Conservation (phyloP, 768 basidiomycete genomes). For the Cystobasidium onofrii region DNA sequence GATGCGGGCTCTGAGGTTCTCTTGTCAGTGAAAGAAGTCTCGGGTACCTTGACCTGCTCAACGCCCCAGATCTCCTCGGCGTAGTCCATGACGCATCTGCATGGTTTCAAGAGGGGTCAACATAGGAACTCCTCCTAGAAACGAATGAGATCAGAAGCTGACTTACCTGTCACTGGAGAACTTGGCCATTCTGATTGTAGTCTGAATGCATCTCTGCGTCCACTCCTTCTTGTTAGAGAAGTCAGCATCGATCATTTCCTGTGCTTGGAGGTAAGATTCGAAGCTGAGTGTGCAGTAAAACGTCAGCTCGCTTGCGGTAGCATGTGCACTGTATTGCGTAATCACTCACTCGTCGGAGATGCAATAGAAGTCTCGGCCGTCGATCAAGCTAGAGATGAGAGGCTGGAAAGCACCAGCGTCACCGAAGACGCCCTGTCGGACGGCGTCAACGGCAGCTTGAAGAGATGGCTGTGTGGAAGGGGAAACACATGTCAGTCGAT, state of each 20-base stretch:
- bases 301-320: too few relatives aligned
- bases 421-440: conserved; percentile 73
- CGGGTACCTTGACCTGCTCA: conserved; percentile 13
- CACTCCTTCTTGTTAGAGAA: conserved; percentile 76
- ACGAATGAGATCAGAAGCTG: conserved; percentile 49
- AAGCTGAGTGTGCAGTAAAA: too few relatives aligned
- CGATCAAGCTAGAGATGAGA: conserved; percentile 40
- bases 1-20: not conserved
- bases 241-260: conserved; percentile 77
- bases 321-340: too few relatives aligned
- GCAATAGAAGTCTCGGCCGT: conserved; percentile 42
- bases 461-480: conserved; percentile 57
- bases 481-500: too few relatives aligned
- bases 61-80: conserved; percentile 26
- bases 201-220: conserved; percentile 71
- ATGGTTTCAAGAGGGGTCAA: not conserved
- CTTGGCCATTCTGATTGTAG: conserved; percentile 69
- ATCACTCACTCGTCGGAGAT: conserved; percentile 33
- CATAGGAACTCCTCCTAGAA: not conserved
- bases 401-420: conserved; percentile 74
- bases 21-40: not conserved
- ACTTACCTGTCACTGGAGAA: conserved; percentile 89
- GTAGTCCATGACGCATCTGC: conserved; percentile 21
- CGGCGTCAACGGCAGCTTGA: conserved; percentile 64
- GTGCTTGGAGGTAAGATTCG: conserved; percentile 71